These are phyloP conservation scores for Hygrocybe punicea DNA, from an alignment of 768 basidiomycete species.

Conservation along the genomic window DNA sequence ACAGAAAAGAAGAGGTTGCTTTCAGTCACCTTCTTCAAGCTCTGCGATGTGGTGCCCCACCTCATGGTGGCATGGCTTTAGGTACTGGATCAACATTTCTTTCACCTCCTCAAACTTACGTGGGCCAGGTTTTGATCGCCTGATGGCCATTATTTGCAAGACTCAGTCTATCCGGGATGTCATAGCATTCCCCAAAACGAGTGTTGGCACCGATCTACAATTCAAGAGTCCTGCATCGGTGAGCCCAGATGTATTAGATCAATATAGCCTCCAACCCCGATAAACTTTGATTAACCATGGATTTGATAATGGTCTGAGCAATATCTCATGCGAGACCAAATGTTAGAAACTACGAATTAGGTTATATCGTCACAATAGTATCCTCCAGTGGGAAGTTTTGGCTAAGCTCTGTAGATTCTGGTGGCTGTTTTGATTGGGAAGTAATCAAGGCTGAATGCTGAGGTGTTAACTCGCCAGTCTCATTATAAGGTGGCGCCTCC, in stretches of 20 bases:
- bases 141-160: constrained; percentile 87
- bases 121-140: constrained; percentile 78
- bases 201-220: constrained; percentile 76
- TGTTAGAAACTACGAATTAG: neutral
- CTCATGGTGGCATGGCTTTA: constrained; percentile 92
- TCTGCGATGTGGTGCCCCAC: constrained; percentile 85
- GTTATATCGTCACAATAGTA: constrained; percentile 3
- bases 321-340: too few relatives aligned
- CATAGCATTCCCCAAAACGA: constrained; percentile 94
- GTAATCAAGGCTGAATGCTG: constrained; percentile 29
- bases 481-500: constrained; percentile 35
- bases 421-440: constrained; percentile 17
- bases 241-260: constrained; percentile 47
- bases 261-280: constrained; percentile 57
- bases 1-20: constrained; percentile 63
- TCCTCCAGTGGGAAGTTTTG: neutral
- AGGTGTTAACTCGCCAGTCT: constrained; percentile 20
- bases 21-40: constrained; percentile 88
- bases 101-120: constrained; percentile 8
- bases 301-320: constrained; percentile 16
- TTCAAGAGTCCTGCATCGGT: constrained; percentile 83
- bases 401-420: neutral
- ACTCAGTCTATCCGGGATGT: constrained; percentile 89
- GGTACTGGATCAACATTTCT: constrained; percentile 43
- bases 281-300: constrained; percentile 16